Conservation (phyloP, 2,329 filamentous ascomycete species). For the Akanthomyces dipterigenus region DNA sequence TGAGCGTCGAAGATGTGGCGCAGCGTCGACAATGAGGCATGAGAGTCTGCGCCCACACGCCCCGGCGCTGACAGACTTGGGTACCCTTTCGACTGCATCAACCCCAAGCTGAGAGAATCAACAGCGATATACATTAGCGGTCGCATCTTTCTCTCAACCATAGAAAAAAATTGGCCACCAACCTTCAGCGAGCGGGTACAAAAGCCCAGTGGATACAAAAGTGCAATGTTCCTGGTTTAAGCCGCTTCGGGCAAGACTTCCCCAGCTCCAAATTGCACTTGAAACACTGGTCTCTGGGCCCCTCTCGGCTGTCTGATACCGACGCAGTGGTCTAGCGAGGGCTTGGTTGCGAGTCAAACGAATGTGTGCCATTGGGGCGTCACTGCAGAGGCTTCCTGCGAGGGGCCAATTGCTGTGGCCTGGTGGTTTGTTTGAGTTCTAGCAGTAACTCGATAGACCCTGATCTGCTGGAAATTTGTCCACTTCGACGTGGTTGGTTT, state of each 20-base stretch:
- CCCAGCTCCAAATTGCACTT: slow-evolving; percentile 13
- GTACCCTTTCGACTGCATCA: background rate
- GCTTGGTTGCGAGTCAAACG: slow-evolving; percentile 5
- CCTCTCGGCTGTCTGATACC: slow-evolving; percentile 10
- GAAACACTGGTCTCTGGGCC: slow-evolving; percentile 11
- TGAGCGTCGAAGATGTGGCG: background rate
- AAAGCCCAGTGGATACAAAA: background rate
- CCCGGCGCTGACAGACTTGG: background rate
- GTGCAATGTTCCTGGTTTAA: slow-evolving; percentile 8
- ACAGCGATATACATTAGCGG: too few species aligned
- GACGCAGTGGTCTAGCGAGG: slow-evolving; percentile 6
- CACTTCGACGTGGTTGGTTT: too few species aligned
- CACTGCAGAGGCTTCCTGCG: background rate
- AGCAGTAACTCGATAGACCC: background rate
- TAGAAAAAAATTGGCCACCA: background rate
- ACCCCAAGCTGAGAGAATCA: too few species aligned
- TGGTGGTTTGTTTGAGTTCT: background rate
- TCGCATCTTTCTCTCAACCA: background rate
- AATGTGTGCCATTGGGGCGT: background rate
- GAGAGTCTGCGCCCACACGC: background rate
- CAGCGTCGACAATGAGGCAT: background rate
- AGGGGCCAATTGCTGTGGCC: background rate
- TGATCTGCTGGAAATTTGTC: too few species aligned
- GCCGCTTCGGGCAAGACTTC: slow-evolving; percentile 10
- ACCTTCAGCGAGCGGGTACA: background rate